Conservation (phyloP, 768 basidiomycete species). For the Psilocybe tampanensis region DNA sequence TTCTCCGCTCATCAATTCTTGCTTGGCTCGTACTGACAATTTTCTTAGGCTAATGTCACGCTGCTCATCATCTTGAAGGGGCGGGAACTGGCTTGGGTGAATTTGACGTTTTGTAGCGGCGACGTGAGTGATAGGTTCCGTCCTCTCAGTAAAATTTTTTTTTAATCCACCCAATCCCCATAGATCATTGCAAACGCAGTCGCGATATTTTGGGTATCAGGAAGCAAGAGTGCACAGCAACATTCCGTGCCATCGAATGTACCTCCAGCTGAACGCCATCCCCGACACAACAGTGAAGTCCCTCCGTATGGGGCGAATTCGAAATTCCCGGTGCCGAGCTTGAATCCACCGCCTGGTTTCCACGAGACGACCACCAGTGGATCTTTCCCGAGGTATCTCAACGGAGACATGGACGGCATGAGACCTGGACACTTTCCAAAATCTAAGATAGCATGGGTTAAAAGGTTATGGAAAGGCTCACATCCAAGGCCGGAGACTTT, state of each 20-base stretch:
- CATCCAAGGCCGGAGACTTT: conserved; percentile 1
- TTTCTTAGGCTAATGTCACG: conserved; percentile 39
- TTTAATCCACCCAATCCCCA: not conserved
- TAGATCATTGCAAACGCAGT: conserved; percentile 50
- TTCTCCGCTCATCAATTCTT: not conserved
- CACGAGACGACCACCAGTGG: not conserved
- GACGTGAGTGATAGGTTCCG: conserved; percentile 28
- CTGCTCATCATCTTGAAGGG: conserved; percentile 50
- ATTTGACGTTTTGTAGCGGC: conserved; percentile 38
- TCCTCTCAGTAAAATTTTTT: not conserved
- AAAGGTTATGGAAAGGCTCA: conserved; percentile 12
- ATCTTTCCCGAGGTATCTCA: conserved; percentile 13
- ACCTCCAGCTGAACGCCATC: conserved; percentile 3
- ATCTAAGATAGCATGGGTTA: conserved; percentile 14
- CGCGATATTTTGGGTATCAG: conserved; percentile 49
- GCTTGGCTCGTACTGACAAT: not conserved
- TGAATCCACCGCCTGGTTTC: not conserved
- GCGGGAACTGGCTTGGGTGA: conserved; percentile 49
- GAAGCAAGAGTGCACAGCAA: conserved; percentile 11
- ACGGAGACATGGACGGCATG: conserved; percentile 4
- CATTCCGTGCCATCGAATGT: conserved; percentile 8
- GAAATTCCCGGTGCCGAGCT: conserved; percentile 6
- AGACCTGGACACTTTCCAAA: conserved; percentile 9
- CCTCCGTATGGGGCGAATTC: conserved; percentile 3
- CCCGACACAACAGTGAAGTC: conserved; percentile 2